Evolutionary conservation across 192 early-diverging fungal genomes (phyloP).

Genomic region (Coemansia sp.): DNA sequence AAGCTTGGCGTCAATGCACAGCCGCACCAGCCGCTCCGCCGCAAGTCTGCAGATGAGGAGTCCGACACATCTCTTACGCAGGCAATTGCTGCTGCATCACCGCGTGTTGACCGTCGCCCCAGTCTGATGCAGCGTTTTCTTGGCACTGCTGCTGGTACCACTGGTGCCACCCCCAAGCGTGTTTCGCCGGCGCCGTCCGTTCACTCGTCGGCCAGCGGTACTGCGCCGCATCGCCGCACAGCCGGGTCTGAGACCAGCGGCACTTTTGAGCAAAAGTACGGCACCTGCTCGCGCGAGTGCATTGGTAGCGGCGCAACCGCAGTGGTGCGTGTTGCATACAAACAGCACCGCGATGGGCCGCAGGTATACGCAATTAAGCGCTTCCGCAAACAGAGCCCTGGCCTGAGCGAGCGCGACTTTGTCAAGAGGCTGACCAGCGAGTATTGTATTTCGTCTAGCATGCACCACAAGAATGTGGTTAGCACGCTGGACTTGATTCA

Average conservation of each 20-base stretch:
- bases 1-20: constrained; percentile 9
- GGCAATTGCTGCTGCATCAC: constrained; percentile 37
- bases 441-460: constrained; percentile 91
- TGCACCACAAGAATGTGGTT: constrained; percentile 89
- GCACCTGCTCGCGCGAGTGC: constrained; percentile 66
- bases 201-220: constrained; percentile 28
- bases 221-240: constrained; percentile 21
- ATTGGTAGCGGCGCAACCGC: constrained; percentile 92
- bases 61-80: constrained; percentile 29
- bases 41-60: constrained; percentile 16
- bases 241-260: constrained; percentile 29
- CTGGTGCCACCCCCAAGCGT: constrained; percentile 13
- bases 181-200: constrained; percentile 32
- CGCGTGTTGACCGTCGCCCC: constrained; percentile 46
- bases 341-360: constrained; percentile 62
- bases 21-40: background rate
- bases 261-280: constrained; percentile 74
- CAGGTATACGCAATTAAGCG: constrained; percentile 89
- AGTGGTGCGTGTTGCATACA: constrained; percentile 82
- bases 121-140: constrained; percentile 56
- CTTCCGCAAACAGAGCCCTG: constrained; percentile 80
- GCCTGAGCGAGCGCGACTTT: constrained; percentile 90
- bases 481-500: constrained; percentile 94
- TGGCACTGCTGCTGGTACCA: constrained; percentile 21
- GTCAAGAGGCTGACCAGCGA: constrained; percentile 93